A percentile compares a stretch with the other conserved stretches of the same genome.
phyloP scores from a whole-genome alignment of 139 green algal species.

The Chlorella vulgaris region DNA sequence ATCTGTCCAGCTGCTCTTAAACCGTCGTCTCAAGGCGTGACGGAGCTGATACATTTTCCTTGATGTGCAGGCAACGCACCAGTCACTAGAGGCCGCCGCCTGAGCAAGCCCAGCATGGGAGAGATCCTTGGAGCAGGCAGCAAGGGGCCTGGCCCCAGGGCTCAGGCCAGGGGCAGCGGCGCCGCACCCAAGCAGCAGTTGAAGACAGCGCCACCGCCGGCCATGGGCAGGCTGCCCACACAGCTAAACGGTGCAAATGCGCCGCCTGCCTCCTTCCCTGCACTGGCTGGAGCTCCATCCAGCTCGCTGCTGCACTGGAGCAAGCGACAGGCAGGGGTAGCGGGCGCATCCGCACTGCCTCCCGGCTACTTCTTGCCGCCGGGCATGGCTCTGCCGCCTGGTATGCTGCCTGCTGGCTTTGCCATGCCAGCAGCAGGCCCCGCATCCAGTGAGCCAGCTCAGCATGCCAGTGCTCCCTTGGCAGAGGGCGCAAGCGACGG shows the following conservation, averaged over 20 bases:
- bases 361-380: background rate
- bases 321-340: background rate
- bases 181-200: background rate
- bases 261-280: background rate
- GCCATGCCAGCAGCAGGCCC: background rate
- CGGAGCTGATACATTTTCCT: no score
- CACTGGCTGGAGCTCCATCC: background rate
- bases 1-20: no score
- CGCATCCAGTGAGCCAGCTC: background rate
- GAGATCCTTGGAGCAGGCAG: no score
- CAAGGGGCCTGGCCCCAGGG: background rate
- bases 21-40: no score
- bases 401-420: background rate
- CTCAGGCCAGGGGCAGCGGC: background rate
- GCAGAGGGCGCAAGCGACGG: background rate
- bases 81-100: no score
- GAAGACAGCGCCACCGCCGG: background rate
- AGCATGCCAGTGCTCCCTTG: no score
- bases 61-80: no score
- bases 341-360: background rate
- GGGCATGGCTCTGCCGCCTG: background rate
- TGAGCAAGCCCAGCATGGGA: no score
- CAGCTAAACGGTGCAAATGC: background rate
- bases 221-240: background rate
- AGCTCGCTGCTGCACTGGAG: constrained; percentile 19